Percentiles rank a stretch among this genome's conserved stretches.
These are phyloP conservation scores for Liriodendron chinense DNA, from an alignment of 164 flowering plant species.

Conservation along the genomic window DNA sequence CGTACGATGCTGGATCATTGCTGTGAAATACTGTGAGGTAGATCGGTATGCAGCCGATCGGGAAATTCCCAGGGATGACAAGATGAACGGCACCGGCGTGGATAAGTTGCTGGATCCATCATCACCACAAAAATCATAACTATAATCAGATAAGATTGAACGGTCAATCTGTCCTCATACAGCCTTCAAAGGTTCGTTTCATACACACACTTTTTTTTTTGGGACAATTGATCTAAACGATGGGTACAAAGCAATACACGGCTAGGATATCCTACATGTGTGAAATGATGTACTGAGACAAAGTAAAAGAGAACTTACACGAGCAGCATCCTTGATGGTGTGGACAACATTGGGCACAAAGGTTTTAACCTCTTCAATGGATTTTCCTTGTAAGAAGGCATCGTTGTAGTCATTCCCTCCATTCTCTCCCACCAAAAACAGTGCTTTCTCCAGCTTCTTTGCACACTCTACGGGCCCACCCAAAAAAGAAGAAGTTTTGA, in stretches of 20 bases:
- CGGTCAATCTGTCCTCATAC: neutral
- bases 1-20: neutral
- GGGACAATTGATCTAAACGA: neutral
- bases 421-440: constrained; percentile 11
- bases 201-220: too few relatives aligned
- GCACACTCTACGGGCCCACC: neutral
- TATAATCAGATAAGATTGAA: too few relatives aligned
- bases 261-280: neutral
- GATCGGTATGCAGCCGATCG: constrained; percentile 6
- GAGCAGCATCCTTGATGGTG: neutral
- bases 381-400: constrained; percentile 9
- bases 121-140: neutral
- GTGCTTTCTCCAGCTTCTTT: neutral
- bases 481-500: too few relatives aligned
- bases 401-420: constrained; percentile 10
- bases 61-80: constrained; percentile 8
- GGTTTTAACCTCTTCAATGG: constrained; percentile 1
- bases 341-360: constrained; percentile 4
- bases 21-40: constrained; percentile 1
- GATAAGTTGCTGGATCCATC: neutral
- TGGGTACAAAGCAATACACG: neutral
- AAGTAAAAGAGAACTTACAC: constrained; percentile 3
- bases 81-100: neutral
- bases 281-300: neutral
- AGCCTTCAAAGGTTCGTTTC: neutral